phyloP scores from a whole-genome alignment of 208 protist genomes.

The Tritrichomonas musculus region DNA sequence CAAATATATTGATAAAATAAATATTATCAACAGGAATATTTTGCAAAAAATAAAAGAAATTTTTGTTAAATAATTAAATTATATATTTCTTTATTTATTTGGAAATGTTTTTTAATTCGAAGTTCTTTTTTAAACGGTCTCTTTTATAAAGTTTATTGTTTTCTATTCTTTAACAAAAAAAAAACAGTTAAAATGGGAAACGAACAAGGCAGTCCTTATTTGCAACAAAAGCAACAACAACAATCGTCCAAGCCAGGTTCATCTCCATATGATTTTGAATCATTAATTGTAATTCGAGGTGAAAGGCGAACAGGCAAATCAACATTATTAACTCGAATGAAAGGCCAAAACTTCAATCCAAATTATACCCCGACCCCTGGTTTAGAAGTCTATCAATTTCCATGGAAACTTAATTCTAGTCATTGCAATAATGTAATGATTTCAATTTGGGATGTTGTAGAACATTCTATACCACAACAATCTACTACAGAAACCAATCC shows the following conservation, averaged over 20 bases:
- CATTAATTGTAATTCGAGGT: neutral
- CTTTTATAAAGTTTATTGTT: too few species aligned
- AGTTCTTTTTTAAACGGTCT: too few species aligned
- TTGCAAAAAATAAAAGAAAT: too few species aligned
- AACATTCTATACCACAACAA: neutral
- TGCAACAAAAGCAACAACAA: neutral
- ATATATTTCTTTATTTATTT: too few species aligned
- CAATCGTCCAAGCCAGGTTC: neutral
- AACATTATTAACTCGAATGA: neutral
- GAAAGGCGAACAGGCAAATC: neutral
- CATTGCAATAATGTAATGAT: neutral
- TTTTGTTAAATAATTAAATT: too few species aligned
- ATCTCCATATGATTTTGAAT: neutral
- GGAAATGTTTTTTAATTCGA: too few species aligned
- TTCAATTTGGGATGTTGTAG: conserved; percentile 16
- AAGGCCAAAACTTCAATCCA: neutral
- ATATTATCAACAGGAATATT: too few species aligned
- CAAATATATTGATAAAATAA: too few species aligned
- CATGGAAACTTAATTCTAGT: neutral
- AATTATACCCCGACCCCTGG: neutral
- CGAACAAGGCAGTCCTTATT: neutral
- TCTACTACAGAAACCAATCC: neutral
- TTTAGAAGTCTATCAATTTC: too few species aligned
- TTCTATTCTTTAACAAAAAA: too few species aligned
- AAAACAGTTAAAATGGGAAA: too few species aligned